phyloP scores from a whole-genome alignment of 331 rosid genomes.

The Quercus phellos region DNA sequence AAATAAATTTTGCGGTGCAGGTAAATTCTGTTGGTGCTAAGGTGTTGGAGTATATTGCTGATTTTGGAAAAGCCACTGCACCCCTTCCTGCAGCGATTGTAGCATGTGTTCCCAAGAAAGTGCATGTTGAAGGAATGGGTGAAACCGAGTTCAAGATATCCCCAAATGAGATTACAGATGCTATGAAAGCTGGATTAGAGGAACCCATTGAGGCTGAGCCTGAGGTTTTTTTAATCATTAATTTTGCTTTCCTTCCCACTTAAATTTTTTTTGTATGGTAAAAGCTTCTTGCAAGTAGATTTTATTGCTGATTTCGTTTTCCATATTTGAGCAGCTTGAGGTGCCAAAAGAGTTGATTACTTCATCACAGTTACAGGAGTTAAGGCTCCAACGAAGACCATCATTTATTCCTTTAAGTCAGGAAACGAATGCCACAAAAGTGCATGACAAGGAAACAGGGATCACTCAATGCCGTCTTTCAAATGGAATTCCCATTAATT shows the following conservation, averaged over 20 bases:
- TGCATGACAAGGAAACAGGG: constrained; percentile 88
- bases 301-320: constrained; percentile 20
- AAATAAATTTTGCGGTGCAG: constrained; percentile 32
- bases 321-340: constrained; percentile 66
- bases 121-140: constrained; percentile 73
- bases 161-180: constrained; percentile 72
- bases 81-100: constrained; percentile 97
- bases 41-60: constrained; percentile 84
- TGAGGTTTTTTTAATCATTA: constrained; percentile 51
- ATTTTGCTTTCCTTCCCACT: constrained; percentile 3
- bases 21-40: constrained; percentile 84
- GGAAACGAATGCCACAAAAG: constrained; percentile 45
- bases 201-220: constrained; percentile 87
- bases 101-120: constrained; percentile 90
- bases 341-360: constrained; percentile 87
- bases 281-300: not conserved
- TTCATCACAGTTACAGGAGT: constrained; percentile 58
- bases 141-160: constrained; percentile 91
- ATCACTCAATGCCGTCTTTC: constrained; percentile 74
- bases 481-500: constrained; percentile 87
- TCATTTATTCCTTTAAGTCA: constrained; percentile 62
- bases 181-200: constrained; percentile 79
- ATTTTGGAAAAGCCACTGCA: constrained; percentile 83
- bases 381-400: constrained; percentile 61
- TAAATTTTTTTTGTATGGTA: not conserved